Evolutionary conservation across 148 eudicot species (phyloP), one percentile per base, ranked within the genome.

Genomic region (Tetragonia tetragonoides): DNA sequence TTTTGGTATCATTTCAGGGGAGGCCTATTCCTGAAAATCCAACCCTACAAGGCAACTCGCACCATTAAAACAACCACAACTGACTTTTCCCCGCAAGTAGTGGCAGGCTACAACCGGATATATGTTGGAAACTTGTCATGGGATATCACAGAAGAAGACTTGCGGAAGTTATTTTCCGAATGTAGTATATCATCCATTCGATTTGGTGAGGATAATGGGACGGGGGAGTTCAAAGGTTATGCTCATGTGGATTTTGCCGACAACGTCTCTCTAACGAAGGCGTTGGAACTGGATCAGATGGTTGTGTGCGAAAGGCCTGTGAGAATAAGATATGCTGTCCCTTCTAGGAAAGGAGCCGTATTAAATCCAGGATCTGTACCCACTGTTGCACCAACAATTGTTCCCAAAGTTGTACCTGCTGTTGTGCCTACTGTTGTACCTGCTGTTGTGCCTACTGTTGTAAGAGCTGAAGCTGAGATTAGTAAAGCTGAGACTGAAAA

Each of bases 191-290:
- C 88, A 10, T 67, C 93, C 65, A 87, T 95, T 51, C 90, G 93
- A 44, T 93, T 93, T 82, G 97, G 99, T 7, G 89, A 87, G 84
- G 99, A 95, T 73, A 95, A 95, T 76, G 97, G 86, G 75, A 93
- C 95, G 1, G 88, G 87, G 10, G 93, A 91, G 54, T 95, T 95
- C 68, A 87, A 86, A 83, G 97, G 97, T 28, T 95, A 91, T 70
- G 97, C 94, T 28, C 97, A 93, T 65, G 93, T 95, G 57, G 97
- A 95, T 81, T 93, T 95, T 56, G 75, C 88, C 12, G 97, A 93
- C 70, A 85, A 80, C 66, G 41, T 66, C 21, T 83, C 86, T 41
- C 42, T 86, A 42, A 66, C 70, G 24, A 78, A 78, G 72, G 88
- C 88, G 2, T 73, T 86, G 77, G 73, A 78, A 24, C 59, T 81